A percentile compares a stretch with the other conserved stretches of the same genome.
phyloP scores from a whole-genome alignment of 768 basidiomycete genomes.

The Dacryopinax primogenitus region DNA sequence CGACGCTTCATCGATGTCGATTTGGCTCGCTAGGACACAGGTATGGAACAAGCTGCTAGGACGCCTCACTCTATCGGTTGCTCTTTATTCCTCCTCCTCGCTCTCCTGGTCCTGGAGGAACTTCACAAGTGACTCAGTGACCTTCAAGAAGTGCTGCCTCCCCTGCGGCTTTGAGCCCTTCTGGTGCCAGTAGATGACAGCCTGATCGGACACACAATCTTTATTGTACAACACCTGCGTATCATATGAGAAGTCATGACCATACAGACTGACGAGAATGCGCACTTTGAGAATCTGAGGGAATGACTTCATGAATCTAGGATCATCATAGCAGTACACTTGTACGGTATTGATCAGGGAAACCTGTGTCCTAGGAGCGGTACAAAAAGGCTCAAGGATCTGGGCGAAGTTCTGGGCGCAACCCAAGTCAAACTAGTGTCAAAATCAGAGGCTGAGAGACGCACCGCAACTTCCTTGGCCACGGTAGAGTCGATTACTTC shows the following conservation, averaged over 20 bases:
- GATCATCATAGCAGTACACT: slow-evolving; percentile 92
- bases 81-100: slow-evolving; percentile 51
- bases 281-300: slow-evolving; percentile 80
- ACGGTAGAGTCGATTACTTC: slow-evolving; percentile 86
- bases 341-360: slow-evolving; percentile 91
- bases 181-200: slow-evolving; percentile 95
- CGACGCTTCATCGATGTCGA: not conserved
- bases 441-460: slow-evolving; percentile 23
- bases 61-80: not conserved
- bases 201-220: slow-evolving; percentile 89
- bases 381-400: slow-evolving; percentile 82
- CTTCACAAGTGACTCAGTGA: slow-evolving; percentile 81
- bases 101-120: slow-evolving; percentile 79
- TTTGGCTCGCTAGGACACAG: not conserved
- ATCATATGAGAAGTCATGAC: not conserved
- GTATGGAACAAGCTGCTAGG: not conserved
- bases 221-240: slow-evolving; percentile 82
- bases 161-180: slow-evolving; percentile 96
- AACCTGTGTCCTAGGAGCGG: slow-evolving; percentile 79
- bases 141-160: slow-evolving; percentile 87
- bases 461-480: slow-evolving; percentile 74
- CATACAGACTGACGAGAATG: not conserved
- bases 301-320: slow-evolving; percentile 87
- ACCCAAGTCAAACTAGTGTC: not conserved
- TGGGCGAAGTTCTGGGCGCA: slow-evolving; percentile 60